These are phyloP conservation scores for Sphaerulina populicola DNA, from an alignment of 2,329 filamentous ascomycete species.

Conservation along the genomic window DNA sequence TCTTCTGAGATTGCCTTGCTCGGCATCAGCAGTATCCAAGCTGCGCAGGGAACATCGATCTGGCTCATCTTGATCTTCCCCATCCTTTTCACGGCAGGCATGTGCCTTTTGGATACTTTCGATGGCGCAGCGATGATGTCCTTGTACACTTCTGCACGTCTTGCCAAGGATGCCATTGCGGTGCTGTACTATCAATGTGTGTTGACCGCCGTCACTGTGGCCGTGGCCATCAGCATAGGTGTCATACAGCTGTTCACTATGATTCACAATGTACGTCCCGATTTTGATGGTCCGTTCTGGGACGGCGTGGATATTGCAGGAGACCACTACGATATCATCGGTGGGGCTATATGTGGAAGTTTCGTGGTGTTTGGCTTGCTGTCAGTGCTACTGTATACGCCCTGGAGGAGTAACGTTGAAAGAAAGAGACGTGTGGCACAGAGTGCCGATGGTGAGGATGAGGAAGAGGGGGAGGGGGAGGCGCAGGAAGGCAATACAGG, in stretches of 20 bases:
- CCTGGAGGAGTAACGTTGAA: conserved; percentile 62
- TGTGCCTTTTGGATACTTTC: conserved; percentile 88
- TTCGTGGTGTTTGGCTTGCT: conserved; percentile 70
- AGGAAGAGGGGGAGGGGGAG: not conserved
- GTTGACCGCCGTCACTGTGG: conserved; percentile 71
- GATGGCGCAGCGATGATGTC: conserved; percentile 95
- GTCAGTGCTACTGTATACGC: conserved; percentile 66
- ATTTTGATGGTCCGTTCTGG: conserved; percentile 76
- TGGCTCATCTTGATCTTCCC: conserved; percentile 95
- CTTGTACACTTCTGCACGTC: conserved; percentile 71
- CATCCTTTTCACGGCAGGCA: conserved; percentile 80
- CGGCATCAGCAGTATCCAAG: conserved; percentile 82
- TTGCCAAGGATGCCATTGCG: conserved; percentile 74
- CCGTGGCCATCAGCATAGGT: conserved; percentile 79
- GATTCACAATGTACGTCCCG: conserved; percentile 60
- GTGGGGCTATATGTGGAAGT: conserved; percentile 74
- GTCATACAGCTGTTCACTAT: conserved; percentile 75
- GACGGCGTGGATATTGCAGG: conserved; percentile 68
- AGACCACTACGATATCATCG: conserved; percentile 78
- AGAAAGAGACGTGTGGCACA: conserved; percentile 6
- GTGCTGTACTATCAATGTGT: conserved; percentile 92
- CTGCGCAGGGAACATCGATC: conserved; percentile 73
- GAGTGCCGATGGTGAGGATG: not conserved
- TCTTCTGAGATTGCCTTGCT: conserved; percentile 88
- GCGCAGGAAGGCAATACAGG: conserved; percentile 2